Base-by-base conservation (phyloP, 75 land plant species). In the Adiantum capillusveneris region DNA sequence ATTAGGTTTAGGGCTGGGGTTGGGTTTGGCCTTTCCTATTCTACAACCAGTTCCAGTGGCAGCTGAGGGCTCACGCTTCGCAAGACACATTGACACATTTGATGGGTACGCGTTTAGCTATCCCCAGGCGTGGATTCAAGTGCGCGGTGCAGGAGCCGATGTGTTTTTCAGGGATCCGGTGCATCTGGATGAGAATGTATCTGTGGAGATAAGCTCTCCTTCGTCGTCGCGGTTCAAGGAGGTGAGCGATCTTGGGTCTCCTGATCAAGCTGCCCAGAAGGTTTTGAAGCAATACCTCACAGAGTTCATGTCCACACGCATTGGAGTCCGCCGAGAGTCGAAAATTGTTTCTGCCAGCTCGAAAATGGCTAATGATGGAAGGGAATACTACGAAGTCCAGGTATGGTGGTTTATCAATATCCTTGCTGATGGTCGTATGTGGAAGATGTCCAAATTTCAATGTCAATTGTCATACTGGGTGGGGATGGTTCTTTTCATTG, bases 271-370 rank as follows among this genome's bases (percentile, higher is more conserved):
- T 48, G 97, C 73, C 50, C 54, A 82, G 69, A 82, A 77, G 52
- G 83, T 91, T 7, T 74, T 91, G 24, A 77, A 64, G 65, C 97
- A 91, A 71, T 85, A 88, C 63, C 56, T 88, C 52, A 88, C 84
- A 29, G 97, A 91, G 66, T 85, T 91, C 67, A 91, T 91, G 97
- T 91, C 95, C 49, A 91, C 97, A 1, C 76, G 97, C 51, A 74
- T 91, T 36, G 97, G 97, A 3, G 97, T 91, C 13, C 68, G 84
- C n/a, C 79, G 95, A 13, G 90, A 91, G 63, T 84, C 95, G 11
- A 82, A 59, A 16, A 74, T 91, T 61, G 44, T 89, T 27, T 72
- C 84, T 22, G 59, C 95, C 13, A 65, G 81, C 0, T 85, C 93
- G 16, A 75, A 80, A 59, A 63, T 80, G 43, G 95, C 79, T 58